A percentile compares a stretch with the other conserved stretches of the same genome.
Evolutionary conservation across 139 green algal genomes (phyloP).

Genomic region (Chlamydomonas incerta): DNA sequence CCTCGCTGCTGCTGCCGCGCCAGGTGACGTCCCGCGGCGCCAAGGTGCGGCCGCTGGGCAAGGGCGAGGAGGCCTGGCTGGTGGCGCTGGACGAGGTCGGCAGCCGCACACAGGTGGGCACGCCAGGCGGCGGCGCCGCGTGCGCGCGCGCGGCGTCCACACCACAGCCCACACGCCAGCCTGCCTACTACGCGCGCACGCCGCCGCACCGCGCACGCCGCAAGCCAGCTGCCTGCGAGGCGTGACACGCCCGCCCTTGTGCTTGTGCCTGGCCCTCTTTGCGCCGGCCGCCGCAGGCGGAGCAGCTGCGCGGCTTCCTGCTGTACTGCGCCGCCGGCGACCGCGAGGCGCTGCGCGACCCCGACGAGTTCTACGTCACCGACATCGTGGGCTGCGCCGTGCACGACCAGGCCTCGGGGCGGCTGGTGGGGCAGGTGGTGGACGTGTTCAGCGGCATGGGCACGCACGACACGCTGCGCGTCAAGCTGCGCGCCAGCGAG

Average conservation of each 20-base stretch:
- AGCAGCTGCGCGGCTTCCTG: slow-evolving; percentile 38
- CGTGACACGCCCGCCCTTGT: too few relatives aligned
- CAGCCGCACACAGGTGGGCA: slow-evolving; percentile 27
- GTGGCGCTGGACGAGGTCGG: slow-evolving; percentile 44
- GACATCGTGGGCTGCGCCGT: slow-evolving; percentile 52
- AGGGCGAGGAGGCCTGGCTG: slow-evolving; percentile 46
- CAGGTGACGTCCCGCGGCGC: slow-evolving; percentile 41
- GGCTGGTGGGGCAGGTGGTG: slow-evolving; percentile 47
- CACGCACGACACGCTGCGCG: slow-evolving; percentile 53
- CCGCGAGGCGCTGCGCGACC: slow-evolving; percentile 36
- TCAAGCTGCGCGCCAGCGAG: slow-evolving; percentile 46
- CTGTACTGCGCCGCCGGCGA: background rate
- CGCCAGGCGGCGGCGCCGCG: too few relatives aligned
- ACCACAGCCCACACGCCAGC: too few relatives aligned
- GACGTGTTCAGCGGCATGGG: slow-evolving; percentile 58
- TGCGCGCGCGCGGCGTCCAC: too few relatives aligned
- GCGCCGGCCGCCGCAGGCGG: too few relatives aligned
- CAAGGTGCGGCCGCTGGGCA: slow-evolving; percentile 39
- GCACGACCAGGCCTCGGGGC: background rate
- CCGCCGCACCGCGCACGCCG: too few relatives aligned
- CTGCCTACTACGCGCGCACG: too few relatives aligned
- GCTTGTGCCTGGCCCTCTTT: too few relatives aligned
- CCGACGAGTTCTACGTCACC: slow-evolving; percentile 59
- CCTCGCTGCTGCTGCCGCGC: background rate
- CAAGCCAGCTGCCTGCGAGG: too few relatives aligned